phyloP scores from a whole-genome alignment of 2,329 filamentous ascomycete species.

The Aspergillus sp. region DNA sequence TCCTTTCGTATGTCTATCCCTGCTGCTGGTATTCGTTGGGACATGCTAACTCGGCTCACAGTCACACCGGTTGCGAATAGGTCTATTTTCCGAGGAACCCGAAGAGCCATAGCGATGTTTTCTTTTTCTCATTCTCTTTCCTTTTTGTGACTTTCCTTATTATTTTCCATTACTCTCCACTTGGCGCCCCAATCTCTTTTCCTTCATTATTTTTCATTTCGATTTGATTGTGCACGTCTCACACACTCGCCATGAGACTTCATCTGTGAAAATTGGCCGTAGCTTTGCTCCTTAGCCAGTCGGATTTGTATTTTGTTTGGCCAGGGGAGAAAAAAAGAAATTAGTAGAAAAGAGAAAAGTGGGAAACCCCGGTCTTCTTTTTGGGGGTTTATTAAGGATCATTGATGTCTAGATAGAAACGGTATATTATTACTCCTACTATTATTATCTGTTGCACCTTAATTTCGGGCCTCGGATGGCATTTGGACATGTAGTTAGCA shows the following conservation, averaged over 20 bases:
- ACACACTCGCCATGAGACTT: not conserved
- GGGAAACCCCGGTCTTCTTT: not conserved
- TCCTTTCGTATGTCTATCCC: conserved; percentile 68
- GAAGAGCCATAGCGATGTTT: conserved; percentile 48
- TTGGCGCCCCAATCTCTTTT: not conserved
- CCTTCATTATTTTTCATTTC: not conserved
- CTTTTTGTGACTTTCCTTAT: conserved; percentile 3
- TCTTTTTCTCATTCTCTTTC: conserved; percentile 7
- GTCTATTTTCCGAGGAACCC: conserved; percentile 65
- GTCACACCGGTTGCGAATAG: conserved; percentile 75
- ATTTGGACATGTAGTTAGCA: not conserved
- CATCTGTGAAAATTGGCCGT: not conserved
- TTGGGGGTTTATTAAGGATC: not conserved
- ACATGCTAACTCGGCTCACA: conserved; percentile 37
- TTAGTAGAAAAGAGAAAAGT: not conserved
- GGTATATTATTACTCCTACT: not conserved
- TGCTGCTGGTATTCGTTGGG: not conserved
- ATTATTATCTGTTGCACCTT: not conserved
- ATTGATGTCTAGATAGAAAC: not conserved
- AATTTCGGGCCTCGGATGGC: not conserved
- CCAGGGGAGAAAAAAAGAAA: not conserved
- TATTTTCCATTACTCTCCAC: conserved; percentile 1
- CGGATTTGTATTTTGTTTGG: not conserved
- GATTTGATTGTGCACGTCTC: not conserved
- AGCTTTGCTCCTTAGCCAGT: not conserved